Evolutionary conservation across 2,329 filamentous ascomycete species (phyloP).

Genomic region (Cucurbitaria berberidis): DNA sequence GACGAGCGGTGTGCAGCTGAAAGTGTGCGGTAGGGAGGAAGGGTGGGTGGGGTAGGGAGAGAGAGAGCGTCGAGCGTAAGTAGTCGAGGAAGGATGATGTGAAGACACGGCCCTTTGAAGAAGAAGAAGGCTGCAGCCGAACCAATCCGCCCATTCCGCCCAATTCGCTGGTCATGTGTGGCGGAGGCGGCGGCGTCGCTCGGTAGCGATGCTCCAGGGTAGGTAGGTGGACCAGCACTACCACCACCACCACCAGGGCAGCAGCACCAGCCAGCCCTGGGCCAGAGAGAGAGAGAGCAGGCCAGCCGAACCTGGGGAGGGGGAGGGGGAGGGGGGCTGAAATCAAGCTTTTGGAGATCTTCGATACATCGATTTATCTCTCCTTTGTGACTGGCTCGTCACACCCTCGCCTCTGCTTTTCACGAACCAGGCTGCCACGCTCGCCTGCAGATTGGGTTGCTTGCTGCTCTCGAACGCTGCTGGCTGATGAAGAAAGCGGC

Average conservation of each 20-base stretch:
- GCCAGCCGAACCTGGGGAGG: conserved; percentile 26
- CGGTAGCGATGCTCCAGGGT: conserved; percentile 28
- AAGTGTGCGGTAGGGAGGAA: conserved; percentile 23
- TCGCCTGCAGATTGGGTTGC: conserved; percentile 26
- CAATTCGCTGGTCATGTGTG: conserved; percentile 33
- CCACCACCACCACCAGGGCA: too few relatives aligned
- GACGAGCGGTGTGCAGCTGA: conserved; percentile 9
- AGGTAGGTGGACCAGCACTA: too few relatives aligned
- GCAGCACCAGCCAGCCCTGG: too few relatives aligned
- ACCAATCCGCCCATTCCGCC: conserved; percentile 29
- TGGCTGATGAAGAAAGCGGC: too few relatives aligned
- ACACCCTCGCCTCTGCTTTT: conserved; percentile 30
- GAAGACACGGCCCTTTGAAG: conserved; percentile 31
- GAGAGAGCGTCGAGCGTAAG: conserved; percentile 19
- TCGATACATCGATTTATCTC: conserved; percentile 25
- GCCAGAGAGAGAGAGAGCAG: too few relatives aligned
- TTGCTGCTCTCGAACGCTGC: conserved; percentile 18
- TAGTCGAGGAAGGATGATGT: conserved; percentile 18
- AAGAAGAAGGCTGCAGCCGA: conserved; percentile 27
- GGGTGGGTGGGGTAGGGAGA: conserved; percentile 34
- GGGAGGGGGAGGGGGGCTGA: conserved; percentile 29
- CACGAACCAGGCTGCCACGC: conserved; percentile 38
- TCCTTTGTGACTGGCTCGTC: conserved; percentile 32
- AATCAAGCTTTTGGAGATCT: conserved; percentile 47
- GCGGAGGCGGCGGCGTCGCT: conserved; percentile 19